These are phyloP conservation scores for Pichia sp. DNA, from an alignment of 1,139 yeast genomes.

Conservation along the genomic window DNA sequence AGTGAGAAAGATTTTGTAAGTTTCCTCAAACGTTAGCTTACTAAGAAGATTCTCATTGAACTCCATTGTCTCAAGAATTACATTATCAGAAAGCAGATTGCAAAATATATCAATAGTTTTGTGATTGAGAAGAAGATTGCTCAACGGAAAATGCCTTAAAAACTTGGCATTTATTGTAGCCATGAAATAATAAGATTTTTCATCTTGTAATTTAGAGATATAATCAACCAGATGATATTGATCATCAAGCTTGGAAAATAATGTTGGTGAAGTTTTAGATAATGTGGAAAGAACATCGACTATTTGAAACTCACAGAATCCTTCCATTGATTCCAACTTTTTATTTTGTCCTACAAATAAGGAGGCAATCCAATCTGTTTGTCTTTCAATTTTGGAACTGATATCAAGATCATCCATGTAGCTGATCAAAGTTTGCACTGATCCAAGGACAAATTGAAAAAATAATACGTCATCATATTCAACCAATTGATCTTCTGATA, in stretches of 20 bases:
- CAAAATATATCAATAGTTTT: slow-evolving; percentile 6
- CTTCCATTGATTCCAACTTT: slow-evolving; percentile 2
- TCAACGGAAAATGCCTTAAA: slow-evolving; percentile 7
- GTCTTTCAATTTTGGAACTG: neutral
- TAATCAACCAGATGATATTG: slow-evolving; percentile 18
- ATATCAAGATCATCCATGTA: neutral
- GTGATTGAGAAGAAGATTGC: slow-evolving; percentile 3
- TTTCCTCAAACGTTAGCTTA: slow-evolving; percentile 8
- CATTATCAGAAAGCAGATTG: slow-evolving; percentile 6
- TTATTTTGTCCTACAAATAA: neutral
- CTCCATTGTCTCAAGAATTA: neutral
- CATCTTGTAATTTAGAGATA: slow-evolving; percentile 12
- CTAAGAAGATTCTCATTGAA: neutral
- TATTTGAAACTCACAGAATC: slow-evolving; percentile 7
- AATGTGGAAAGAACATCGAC: neutral
- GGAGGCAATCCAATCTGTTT: neutral
- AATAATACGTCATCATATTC: slow-evolving; percentile 23
- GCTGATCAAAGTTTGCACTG: neutral
- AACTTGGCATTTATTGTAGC: slow-evolving; percentile 19
- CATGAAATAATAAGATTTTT: slow-evolving; percentile 18
- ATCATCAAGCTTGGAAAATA: slow-evolving; percentile 9
- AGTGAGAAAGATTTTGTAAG: slow-evolving; percentile 17
- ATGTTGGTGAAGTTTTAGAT: neutral
- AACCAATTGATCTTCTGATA: slow-evolving; percentile 19
- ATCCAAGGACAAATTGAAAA: slow-evolving; percentile 13